Evolutionary conservation across 129 eudicot genomes (phyloP).

Genomic region (Kitagawia praeruptora): DNA sequence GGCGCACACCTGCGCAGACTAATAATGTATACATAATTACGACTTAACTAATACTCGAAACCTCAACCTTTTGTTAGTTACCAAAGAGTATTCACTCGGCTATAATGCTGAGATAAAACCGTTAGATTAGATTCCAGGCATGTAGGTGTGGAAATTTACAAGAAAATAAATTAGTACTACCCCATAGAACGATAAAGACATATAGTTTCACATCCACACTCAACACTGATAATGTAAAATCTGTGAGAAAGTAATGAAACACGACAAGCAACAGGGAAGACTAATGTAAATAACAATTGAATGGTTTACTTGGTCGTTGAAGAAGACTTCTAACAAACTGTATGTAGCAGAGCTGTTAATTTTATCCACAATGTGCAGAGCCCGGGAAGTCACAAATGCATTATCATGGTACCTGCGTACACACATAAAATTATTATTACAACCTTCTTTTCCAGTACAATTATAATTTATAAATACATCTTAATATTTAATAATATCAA

Average conservation of each 20-base stretch:
- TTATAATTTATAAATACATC: too few species aligned
- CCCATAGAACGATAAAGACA: background rate
- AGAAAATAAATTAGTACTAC: background rate
- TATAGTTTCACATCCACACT: background rate
- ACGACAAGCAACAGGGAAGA: background rate
- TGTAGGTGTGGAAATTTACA: background rate
- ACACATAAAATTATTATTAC: background rate
- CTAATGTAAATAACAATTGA: background rate
- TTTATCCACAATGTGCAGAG: constrained; percentile 61
- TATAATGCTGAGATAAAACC: background rate
- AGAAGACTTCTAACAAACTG: constrained; percentile 53
- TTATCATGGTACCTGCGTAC: constrained; percentile 83
- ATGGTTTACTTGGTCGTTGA: constrained; percentile 52
- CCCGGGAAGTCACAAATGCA: constrained; percentile 72
- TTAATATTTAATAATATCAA: too few species aligned
- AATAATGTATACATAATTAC: too few species aligned
- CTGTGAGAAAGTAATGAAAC: background rate
- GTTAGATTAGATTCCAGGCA: background rate
- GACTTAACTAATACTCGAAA: too few species aligned
- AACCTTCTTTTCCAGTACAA: background rate
- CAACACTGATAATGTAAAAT: background rate
- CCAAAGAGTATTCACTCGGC: background rate
- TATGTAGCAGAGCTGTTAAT: constrained; percentile 62
- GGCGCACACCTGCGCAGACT: too few species aligned
- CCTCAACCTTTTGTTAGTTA: background rate